Conservation (phyloP, 352 stramenopile genomes). For the Phytophthora parvispora region DNA sequence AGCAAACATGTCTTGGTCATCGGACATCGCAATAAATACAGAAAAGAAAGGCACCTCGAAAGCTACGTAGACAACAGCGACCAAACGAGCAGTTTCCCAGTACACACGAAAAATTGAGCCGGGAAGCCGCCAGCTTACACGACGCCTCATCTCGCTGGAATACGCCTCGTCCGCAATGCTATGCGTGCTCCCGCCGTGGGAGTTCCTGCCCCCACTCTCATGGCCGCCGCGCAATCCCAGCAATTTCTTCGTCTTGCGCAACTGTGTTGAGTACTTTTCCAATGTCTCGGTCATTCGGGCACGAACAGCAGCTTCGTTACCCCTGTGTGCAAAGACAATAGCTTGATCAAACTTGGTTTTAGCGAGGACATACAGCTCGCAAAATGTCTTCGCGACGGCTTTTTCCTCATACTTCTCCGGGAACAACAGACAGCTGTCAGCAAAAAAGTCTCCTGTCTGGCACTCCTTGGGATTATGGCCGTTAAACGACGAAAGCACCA, state of each 20-base stretch:
- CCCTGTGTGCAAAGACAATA: constrained; percentile 65
- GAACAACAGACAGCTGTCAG: constrained; percentile 64
- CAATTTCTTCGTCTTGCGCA: constrained; percentile 84
- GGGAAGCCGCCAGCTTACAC: constrained; percentile 53
- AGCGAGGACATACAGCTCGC: constrained; percentile 81
- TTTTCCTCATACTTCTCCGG: constrained; percentile 79
- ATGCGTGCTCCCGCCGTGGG: constrained; percentile 4
- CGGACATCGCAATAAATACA: constrained; percentile 73
- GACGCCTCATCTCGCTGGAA: constrained; percentile 2
- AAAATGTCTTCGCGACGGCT: constrained; percentile 83
- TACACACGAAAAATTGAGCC: constrained; percentile 63
- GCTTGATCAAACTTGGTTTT: constrained; percentile 75
- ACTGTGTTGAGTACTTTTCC: constrained; percentile 72
- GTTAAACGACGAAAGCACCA: constrained; percentile 66
- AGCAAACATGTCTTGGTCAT: constrained; percentile 60
- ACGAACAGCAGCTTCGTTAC: constrained; percentile 37
- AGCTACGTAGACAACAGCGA: constrained; percentile 59
- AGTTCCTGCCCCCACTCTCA: constrained; percentile 26
- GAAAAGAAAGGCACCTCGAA: constrained; percentile 83
- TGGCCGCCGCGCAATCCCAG: constrained; percentile 60
- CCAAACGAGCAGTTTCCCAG: constrained; percentile 66
- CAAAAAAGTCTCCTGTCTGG: constrained; percentile 77
- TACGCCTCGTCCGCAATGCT: neutral
- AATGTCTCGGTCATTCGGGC: constrained; percentile 57
- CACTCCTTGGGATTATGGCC: constrained; percentile 64